A percentile compares a stretch with the other conserved stretches of the same genome.
Conservation (phyloP, 768 basidiomycete species). For the Arthromyces matolae region DNA sequence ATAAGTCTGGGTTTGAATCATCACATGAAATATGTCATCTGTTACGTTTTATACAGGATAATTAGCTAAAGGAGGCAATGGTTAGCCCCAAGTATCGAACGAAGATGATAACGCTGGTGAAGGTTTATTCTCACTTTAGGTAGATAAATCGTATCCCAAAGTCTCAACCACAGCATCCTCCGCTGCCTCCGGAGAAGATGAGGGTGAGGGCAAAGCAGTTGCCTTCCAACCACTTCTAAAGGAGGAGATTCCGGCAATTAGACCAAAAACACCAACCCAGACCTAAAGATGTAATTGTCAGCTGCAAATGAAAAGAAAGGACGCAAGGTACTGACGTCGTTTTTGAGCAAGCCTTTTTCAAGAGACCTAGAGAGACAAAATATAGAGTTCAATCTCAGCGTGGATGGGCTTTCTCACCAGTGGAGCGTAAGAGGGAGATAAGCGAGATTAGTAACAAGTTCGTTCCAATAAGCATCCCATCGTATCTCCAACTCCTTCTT, state of each 20-base stretch:
- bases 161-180: constrained; percentile 17
- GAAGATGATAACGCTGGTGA: too few relatives aligned
- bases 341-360: constrained; percentile 60
- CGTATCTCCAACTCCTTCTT: constrained; percentile 52
- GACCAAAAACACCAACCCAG: constrained; percentile 39
- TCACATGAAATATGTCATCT: too few relatives aligned
- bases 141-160: constrained; percentile 25
- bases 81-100: too few relatives aligned
- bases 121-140: not conserved
- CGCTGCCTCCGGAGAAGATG: constrained; percentile 16
- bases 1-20: too few relatives aligned
- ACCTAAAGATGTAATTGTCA: constrained; percentile 22
- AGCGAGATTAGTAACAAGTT: constrained; percentile 65
- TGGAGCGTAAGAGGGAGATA: constrained; percentile 84
- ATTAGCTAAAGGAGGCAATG: too few relatives aligned
- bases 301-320: not conserved
- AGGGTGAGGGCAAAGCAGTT: constrained; percentile 43
- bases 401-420: constrained; percentile 54
- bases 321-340: constrained; percentile 45
- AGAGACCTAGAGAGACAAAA: constrained; percentile 55
- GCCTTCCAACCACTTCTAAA: constrained; percentile 74
- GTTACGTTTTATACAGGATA: too few relatives aligned
- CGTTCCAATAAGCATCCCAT: constrained; percentile 69
- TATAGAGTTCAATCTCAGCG: too few relatives aligned
- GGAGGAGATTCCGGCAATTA: constrained; percentile 53